These are phyloP conservation scores for Calonectria multiphialidica DNA, from an alignment of 2,329 filamentous ascomycete species.

Conservation along the genomic window DNA sequence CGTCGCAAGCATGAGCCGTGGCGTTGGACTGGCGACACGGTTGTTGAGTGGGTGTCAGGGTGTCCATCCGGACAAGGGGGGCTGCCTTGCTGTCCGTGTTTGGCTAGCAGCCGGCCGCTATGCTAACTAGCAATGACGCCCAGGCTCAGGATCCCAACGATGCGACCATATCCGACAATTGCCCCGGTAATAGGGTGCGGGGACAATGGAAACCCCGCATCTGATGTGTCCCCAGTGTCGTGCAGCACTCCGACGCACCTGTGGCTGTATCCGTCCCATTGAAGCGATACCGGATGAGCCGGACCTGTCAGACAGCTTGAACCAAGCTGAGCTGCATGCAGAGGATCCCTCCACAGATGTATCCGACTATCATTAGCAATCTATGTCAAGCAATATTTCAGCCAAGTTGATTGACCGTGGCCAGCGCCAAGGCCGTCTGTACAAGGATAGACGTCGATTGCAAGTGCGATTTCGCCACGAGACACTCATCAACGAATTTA, in stretches of 20 bases:
- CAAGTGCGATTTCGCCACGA: not conserved
- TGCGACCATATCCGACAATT: slow-evolving; percentile 14
- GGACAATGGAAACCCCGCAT: slow-evolving; percentile 14
- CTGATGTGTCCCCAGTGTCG: not conserved
- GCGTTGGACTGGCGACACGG: slow-evolving; percentile 5
- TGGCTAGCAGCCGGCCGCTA: not conserved
- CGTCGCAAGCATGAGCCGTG: slow-evolving; percentile 12
- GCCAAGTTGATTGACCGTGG: not conserved
- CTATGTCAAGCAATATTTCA: not conserved
- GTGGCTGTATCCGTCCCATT: not conserved
- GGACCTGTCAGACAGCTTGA: not conserved
- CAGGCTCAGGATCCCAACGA: slow-evolving; percentile 5
- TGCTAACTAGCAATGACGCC: not conserved
- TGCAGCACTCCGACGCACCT: not conserved
- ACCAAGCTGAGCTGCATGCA: not conserved
- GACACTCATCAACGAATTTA: not conserved
- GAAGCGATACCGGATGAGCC: slow-evolving; percentile 2
- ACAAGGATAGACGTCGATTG: not conserved
- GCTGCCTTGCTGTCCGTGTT: not conserved
- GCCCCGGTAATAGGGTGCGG: slow-evolving; percentile 16
- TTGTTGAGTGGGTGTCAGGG: not conserved
- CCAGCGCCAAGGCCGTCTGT: not conserved
- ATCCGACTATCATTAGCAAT: not conserved
- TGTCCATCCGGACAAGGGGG: not conserved
- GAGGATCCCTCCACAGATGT: not conserved